Base-by-base conservation (phyloP, 306 rosid species). In the Cucurbita argyrosperma region DNA sequence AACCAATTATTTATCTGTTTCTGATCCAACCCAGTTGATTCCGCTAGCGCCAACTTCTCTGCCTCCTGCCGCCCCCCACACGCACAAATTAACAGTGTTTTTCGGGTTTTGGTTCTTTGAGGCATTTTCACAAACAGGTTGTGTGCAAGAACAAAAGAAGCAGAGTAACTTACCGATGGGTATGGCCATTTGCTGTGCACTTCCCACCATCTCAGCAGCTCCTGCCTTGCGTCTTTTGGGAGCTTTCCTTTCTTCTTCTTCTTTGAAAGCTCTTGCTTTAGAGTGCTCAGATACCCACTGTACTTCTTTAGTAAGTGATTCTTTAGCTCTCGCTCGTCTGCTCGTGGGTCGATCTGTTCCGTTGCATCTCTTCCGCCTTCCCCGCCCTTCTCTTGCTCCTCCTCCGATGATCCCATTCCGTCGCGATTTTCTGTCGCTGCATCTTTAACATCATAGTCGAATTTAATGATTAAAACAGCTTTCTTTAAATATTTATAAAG, bases 161-260 rank as follows among this genome's bases (percentile, higher is more conserved):
- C 15, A 49, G 53, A 43, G 16, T 14, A 10, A 42, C 1, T n/a
- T 89, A 93, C 98, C 79, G 97, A 94, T 76, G 99, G 99, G 76
- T 94, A 94, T 5, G 99, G 99, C 99, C 99, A 94, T 82, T 91
- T 94, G 84, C 91, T 91, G 80, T 94, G 99, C 21, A 89, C 78
- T 68, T 94, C 99, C 99, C 99, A 94, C 99, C 97, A 94, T 40
- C 81, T 87, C 14, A 94, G 96, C 3, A 94, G 96, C 86, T 94
- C 88, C 43, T 91, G 97, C 74, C 99, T 88, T 11, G 99, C 99
- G 56, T 94, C 99, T 88, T 94, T 94, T 13, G 99, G 99, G 7
- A 94, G 65, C 72, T 94, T 94, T 1, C 96, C 99, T 80, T 94
- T 94, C 91, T 94, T 94, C 86, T 91, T 94, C 54, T 91, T 91